phyloP scores from a whole-genome alignment of 225 moss, liverwort and hornwort genomes.

The Physcomitrellopsis africana region DNA sequence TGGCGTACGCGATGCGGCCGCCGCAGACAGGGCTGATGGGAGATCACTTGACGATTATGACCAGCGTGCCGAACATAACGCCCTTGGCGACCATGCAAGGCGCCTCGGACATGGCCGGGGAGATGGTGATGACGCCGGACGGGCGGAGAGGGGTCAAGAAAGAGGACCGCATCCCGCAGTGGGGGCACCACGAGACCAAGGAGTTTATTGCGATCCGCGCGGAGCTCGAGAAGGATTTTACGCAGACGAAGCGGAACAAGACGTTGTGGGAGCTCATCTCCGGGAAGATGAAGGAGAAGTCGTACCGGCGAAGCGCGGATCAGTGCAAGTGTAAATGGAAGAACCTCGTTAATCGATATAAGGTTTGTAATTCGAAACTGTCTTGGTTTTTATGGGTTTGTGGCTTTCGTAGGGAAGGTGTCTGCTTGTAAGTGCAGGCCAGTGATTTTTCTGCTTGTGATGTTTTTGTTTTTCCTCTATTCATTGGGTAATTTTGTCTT shows the following conservation, averaged over 20 bases:
- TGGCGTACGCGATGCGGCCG: conserved; percentile 44
- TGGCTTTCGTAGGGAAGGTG: neutral
- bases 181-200: conserved; percentile 93
- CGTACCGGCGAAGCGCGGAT: conserved; percentile 86
- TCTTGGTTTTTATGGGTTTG: neutral
- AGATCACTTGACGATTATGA: conserved; percentile 61
- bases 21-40: conserved; percentile 43
- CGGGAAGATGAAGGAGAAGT: conserved; percentile 98
- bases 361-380: conserved; percentile 46
- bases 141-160: conserved; percentile 65
- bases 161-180: conserved; percentile 97
- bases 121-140: conserved; percentile 49
- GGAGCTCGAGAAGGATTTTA: conserved; percentile 97
- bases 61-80: conserved; percentile 22
- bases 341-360: conserved; percentile 97
- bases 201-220: conserved; percentile 93
- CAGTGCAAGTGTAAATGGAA: conserved; percentile 99
- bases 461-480: neutral
- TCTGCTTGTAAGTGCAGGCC: neutral
- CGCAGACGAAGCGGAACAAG: conserved; percentile 96
- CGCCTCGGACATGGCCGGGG: conserved; percentile 30
- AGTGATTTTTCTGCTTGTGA: neutral
- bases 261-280: conserved; percentile 98
- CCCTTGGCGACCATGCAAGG: conserved; percentile 35
- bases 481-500: neutral